These are phyloP conservation scores for Fomitiporia mediterranea DNA, from an alignment of 1,284 basidiomycete species.

Conservation along the genomic window DNA sequence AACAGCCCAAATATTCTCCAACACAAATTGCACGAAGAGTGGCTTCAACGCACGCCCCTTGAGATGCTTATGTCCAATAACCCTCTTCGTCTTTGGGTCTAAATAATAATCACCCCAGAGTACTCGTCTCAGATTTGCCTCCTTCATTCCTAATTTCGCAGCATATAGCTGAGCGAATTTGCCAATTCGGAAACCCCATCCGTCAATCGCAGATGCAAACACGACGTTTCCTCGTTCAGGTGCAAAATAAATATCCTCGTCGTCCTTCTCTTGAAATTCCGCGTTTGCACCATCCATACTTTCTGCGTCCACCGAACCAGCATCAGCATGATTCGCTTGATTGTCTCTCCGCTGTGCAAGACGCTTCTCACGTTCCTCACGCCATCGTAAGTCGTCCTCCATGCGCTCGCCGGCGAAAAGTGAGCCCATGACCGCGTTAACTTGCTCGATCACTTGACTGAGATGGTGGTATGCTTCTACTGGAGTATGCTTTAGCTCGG, in stretches of 20 bases:
- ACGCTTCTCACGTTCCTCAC: constrained; percentile 85
- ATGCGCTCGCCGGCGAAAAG: constrained; percentile 97
- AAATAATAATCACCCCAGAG: constrained; percentile 98
- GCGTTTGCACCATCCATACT: constrained; percentile 44
- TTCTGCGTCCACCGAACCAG: constrained; percentile 35
- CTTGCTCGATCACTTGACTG: constrained; percentile 90
- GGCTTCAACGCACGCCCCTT: constrained; percentile 86
- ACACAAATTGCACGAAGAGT: constrained; percentile 96
- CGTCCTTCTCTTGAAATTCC: constrained; percentile 89
- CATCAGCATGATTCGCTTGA: constrained; percentile 59
- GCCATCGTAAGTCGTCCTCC: constrained; percentile 94
- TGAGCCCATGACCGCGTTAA: constrained; percentile 96
- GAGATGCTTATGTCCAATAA: constrained; percentile 89
- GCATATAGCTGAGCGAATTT: constrained; percentile 95
- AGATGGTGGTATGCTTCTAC: constrained; percentile 95
- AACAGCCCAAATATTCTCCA: constrained; percentile 97
- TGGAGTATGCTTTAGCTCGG: constrained; percentile 89
- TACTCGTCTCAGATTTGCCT: constrained; percentile 80
- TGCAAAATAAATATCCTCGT: constrained; percentile 97
- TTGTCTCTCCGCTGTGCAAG: constrained; percentile 69
- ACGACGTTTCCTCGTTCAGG: constrained; percentile 96
- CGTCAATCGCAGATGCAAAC: constrained; percentile 95
- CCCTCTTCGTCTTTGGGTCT: constrained; percentile 93
- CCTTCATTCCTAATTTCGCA: constrained; percentile 88
- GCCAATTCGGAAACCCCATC: constrained; percentile 95